Evolutionary conservation across 176 grass and related monocot genomes (phyloP).

Genomic region (Pontederia paniculata): DNA sequence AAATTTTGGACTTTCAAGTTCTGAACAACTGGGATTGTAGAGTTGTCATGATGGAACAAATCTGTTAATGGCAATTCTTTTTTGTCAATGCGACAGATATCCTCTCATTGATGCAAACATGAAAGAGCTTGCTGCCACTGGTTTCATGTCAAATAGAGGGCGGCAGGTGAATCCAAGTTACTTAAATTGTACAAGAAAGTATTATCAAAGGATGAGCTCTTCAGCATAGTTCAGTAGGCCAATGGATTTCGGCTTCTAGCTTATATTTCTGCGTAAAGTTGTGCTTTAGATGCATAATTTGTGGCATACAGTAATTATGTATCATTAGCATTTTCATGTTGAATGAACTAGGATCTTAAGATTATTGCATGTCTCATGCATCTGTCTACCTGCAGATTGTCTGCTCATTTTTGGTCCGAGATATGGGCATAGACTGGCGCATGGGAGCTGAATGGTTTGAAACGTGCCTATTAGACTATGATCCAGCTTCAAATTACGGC

Average conservation of each 20-base stretch:
- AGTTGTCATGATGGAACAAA: background rate
- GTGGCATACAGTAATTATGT: background rate
- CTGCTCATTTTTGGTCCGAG: conserved; percentile 91
- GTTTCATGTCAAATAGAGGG: conserved; percentile 90
- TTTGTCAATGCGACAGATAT: conserved; percentile 35
- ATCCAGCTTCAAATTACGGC: conserved; percentile 88
- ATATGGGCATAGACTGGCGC: conserved; percentile 90
- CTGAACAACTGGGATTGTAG: background rate
- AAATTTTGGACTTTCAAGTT: background rate
- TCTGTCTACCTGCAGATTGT: conserved; percentile 43
- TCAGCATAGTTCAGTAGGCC: no score
- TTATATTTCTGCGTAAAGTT: no score
- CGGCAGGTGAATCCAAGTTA: conserved; percentile 54
- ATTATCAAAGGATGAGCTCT: no score
- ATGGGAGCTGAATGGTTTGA: conserved; percentile 96
- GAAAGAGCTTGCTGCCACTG: conserved; percentile 68
- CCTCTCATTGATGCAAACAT: conserved; percentile 94
- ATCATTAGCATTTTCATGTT: background rate
- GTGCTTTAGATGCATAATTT: no score
- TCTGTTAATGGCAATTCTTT: conserved; percentile 11
- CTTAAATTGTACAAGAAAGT: no score
- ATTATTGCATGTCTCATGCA: no score
- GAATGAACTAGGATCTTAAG: no score
- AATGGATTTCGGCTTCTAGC: no score
- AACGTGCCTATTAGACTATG: conserved; percentile 79